phyloP scores from a whole-genome alignment of 2,329 filamentous ascomycete genomes.

The Monosporascus sp. region DNA sequence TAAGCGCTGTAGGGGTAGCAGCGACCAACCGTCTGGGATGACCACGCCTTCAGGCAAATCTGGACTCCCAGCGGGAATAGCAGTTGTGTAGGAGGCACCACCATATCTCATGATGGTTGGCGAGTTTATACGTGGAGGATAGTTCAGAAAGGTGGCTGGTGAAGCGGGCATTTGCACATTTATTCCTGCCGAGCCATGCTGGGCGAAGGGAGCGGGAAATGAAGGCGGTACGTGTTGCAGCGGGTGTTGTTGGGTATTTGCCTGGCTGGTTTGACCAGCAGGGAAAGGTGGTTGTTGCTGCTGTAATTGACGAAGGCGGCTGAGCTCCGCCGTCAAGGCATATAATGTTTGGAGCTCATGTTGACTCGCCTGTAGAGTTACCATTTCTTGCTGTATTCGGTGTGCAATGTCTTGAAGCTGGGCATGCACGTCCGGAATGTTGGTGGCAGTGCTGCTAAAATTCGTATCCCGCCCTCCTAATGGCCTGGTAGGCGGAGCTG shows the following conservation, averaged over 20 bases:
- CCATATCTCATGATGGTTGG: conserved; percentile 44
- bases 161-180: conserved; percentile 14
- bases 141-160: conserved; percentile 15
- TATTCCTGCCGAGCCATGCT: background rate
- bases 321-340: conserved; percentile 61
- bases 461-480: background rate
- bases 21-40: conserved; percentile 59
- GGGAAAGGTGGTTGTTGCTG: conserved; percentile 24
- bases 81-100: conserved; percentile 36
- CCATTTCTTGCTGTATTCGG: conserved; percentile 63
- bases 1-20: conserved; percentile 55
- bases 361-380: conserved; percentile 55
- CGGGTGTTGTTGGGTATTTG: conserved; percentile 10
- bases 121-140: conserved; percentile 31
- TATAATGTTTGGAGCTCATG: conserved; percentile 66
- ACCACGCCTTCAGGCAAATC: conserved; percentile 60
- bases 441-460: conserved; percentile 6
- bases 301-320: conserved; percentile 54
- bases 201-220: background rate
- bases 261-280: conserved; percentile 12
- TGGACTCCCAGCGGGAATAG: conserved; percentile 55
- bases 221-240: background rate
- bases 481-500: conserved; percentile 4
- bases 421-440: conserved; percentile 40
- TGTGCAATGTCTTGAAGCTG: conserved; percentile 64